Conservation (phyloP, 1,284 basidiomycete genomes). For the Leccinum fuscescens region DNA sequence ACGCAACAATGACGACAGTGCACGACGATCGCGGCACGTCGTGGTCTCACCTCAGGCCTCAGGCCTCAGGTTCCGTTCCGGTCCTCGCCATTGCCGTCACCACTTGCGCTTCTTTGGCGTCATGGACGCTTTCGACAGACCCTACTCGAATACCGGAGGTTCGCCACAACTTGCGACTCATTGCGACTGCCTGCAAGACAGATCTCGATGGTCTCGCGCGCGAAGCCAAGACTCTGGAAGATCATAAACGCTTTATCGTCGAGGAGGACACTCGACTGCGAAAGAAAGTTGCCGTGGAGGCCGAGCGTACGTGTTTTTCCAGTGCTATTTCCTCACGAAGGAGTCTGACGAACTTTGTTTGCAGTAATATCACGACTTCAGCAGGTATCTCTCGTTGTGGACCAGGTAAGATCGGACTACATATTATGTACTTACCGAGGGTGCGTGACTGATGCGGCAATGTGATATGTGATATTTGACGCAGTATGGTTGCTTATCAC, state of each 20-base stretch:
- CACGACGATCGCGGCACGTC: no score
- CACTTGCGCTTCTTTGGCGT: conserved; percentile 49
- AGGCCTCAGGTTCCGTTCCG: no score
- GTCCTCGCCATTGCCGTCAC: no score
- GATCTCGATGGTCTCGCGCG: conserved; percentile 86
- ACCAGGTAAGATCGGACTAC: conserved; percentile 18
- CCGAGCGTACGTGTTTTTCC: conserved; percentile 54
- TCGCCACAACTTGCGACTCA: conserved; percentile 89
- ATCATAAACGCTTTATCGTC: conserved; percentile 72
- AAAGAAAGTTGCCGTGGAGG: conserved; percentile 70
- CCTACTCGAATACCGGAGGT: conserved; percentile 90
- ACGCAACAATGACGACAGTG: no score
- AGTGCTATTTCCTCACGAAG: background rate
- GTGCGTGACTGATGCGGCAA: background rate
- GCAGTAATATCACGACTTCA: conserved; percentile 76
- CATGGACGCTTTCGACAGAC: conserved; percentile 85
- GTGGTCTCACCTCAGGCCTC: no score
- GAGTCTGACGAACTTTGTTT: conserved; percentile 16
- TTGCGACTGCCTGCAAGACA: conserved; percentile 77
- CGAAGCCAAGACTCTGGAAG: conserved; percentile 83
- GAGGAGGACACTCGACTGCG: conserved; percentile 70
- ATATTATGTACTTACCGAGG: background rate
- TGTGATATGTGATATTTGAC: background rate
- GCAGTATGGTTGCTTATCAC: background rate
- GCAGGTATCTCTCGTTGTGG: conserved; percentile 69